Conservation (phyloP, 73 alveolate species). For the Paramecium sonneborni region DNA sequence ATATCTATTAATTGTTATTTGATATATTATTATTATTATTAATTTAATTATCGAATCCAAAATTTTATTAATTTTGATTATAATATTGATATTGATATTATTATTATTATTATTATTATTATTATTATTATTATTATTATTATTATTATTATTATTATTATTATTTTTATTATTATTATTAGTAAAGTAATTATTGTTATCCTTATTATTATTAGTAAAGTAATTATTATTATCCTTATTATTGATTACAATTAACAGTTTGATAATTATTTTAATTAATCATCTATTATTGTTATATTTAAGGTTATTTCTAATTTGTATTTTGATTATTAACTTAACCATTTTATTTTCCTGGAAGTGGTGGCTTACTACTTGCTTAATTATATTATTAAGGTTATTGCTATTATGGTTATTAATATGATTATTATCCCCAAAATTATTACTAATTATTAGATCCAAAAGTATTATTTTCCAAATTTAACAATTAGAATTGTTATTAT, state of each 20-base stretch:
- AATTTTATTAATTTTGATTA: neutral
- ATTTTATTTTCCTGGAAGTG: slow-evolving; percentile 6
- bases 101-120: too few relatives aligned
- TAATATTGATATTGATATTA: neutral
- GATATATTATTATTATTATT: neutral
- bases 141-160: too few relatives aligned
- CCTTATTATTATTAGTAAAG: neutral
- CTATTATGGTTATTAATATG: neutral
- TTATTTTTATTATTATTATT: neutral
- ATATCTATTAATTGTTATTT: neutral
- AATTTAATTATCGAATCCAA: neutral
- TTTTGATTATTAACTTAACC: neutral
- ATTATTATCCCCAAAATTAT: neutral
- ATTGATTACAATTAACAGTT: neutral
- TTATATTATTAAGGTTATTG: neutral
- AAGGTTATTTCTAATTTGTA: neutral
- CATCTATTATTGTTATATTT: neutral
- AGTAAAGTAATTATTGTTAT: neutral
- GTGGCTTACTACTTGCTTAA: neutral
- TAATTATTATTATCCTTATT: neutral
- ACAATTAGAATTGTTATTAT: neutral
- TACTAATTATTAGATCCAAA: neutral
- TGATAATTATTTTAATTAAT: neutral
- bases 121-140: too few relatives aligned
- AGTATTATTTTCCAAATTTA: neutral